Evolutionary conservation across 192 early-diverging fungal species (phyloP), one percentile per base, ranked within the genome.

Genomic region (Entomortierella beljakovae): DNA sequence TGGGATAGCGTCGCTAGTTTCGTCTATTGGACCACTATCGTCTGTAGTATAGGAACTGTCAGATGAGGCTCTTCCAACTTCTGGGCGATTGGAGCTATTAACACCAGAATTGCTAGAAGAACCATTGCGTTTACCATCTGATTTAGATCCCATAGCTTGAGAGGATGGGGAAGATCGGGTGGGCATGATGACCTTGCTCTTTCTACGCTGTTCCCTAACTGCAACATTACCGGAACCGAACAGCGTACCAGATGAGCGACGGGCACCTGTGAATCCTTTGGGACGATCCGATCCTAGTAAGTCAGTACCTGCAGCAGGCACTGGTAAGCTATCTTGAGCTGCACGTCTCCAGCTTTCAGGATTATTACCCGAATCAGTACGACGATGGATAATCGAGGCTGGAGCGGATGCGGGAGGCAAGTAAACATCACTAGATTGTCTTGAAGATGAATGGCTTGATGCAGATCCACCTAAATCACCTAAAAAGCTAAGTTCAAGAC

Each of bases 31-130:
- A 20, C 52, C 51, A 50, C 65, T 68, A 63, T 79, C 75, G 56
- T 79, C 75, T 69, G 75, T 79, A 46, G 75, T 79, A 58, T 65
- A 70, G 26, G 72, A 75, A 68, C 75, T 64, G 57, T 79, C 75
- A 65, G 75, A 79, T 22, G 49, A 58, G 18, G 68, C 60, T n/a
- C 66, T 60, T 69, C 40, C 61, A 31, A 43, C 43, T 23, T 33
- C 35, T 15, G 49, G 20, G 1, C 67, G 75, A 55, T 67, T 61
- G 9, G 61, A 34, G 25, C 38, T 71, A n/a, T n/a, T n/a, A n/a
- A 26, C 70, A 61, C 13, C 43, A 40, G 31, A 8, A 62, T 34
- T 23, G 32, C 23, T 42, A 51, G 34, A 26, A 43, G 35, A n/a
- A 62, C 37, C 59, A 51, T 15, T 48, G 54, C 65, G 65, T 63